Conservation (phyloP, 2,329 filamentous ascomycete species). For the Colletotrichum sojae region DNA sequence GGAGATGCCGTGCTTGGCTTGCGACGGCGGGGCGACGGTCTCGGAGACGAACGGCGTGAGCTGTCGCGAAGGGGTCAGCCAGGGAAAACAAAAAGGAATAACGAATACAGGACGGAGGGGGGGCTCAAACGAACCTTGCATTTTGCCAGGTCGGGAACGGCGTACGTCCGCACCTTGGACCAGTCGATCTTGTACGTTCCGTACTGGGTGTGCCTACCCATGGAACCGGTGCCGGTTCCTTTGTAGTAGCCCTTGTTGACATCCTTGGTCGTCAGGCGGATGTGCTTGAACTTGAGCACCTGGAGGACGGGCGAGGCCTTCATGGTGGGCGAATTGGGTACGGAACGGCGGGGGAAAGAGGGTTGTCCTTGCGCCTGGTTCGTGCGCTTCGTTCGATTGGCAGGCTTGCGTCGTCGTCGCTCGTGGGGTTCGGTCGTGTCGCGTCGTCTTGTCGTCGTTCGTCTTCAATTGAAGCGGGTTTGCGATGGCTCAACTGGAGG, state of each 20-base stretch:
- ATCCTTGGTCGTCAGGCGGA: conserved; percentile 91
- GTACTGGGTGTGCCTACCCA: conserved; percentile 86
- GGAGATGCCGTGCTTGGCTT: conserved; percentile 44
- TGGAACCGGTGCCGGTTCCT: conserved; percentile 89
- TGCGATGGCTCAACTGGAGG: not conserved
- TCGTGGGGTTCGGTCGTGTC: not conserved
- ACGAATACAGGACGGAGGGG: too few relatives aligned
- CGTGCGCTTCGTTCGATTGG: not conserved
- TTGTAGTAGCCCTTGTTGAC: conserved; percentile 97
- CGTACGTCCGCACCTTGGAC: conserved; percentile 91
- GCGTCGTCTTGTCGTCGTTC: conserved; percentile 1
- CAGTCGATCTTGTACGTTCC: conserved; percentile 90
- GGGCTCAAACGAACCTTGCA: conserved; percentile 74
- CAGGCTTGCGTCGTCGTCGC: not conserved
- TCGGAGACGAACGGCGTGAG: conserved; percentile 84
- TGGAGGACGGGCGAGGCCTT: conserved; percentile 78
- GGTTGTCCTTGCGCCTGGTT: not conserved
- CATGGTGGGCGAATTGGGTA: conserved; percentile 61
- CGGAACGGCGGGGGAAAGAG: not conserved
- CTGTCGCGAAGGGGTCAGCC: conserved; percentile 57
- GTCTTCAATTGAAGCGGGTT: not conserved
- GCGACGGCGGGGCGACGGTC: conserved; percentile 58
- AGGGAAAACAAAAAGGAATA: too few relatives aligned
- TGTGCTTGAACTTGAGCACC: conserved; percentile 78
- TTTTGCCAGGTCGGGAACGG: conserved; percentile 78